Evolutionary conservation across 768 basidiomycete genomes (phyloP).

Genomic region (Tephrocybe sp.): DNA sequence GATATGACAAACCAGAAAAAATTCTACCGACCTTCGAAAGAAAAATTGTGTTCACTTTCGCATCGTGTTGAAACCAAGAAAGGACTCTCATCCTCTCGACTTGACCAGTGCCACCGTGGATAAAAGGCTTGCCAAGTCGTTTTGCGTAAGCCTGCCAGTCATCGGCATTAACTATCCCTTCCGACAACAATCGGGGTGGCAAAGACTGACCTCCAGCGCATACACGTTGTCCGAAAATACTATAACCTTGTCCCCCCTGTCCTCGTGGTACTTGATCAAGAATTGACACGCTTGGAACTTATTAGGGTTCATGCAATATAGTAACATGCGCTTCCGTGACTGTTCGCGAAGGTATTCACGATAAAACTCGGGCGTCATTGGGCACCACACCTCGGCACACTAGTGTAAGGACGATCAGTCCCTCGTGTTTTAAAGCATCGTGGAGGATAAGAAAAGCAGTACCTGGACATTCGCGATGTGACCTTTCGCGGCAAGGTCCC

Average conservation of each 20-base stretch:
- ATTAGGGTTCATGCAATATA: constrained; percentile 99
- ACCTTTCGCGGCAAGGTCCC: constrained; percentile 96
- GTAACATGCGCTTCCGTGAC: constrained; percentile 89
- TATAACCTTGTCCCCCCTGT: constrained; percentile 97
- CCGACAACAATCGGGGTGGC: not conserved
- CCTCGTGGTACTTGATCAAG: constrained; percentile 97
- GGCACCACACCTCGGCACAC: constrained; percentile 99
- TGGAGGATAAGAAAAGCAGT: constrained; percentile 11
- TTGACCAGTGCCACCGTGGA: constrained; percentile 94
- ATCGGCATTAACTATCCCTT: constrained; percentile 2
- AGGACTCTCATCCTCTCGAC: constrained; percentile 94
- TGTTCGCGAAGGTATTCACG: constrained; percentile 94
- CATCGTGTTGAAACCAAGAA: constrained; percentile 93
- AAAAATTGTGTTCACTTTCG: constrained; percentile 97
- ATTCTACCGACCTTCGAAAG: constrained; percentile 76
- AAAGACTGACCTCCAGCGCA: constrained; percentile 79
- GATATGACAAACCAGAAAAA: constrained; percentile 8
- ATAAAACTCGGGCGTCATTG: constrained; percentile 99
- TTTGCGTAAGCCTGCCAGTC: constrained; percentile 80
- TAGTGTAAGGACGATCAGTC: constrained; percentile 30
- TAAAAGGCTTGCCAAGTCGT: constrained; percentile 90
- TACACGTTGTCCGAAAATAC: constrained; percentile 99
- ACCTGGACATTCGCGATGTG: constrained; percentile 99
- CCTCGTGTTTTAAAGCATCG: not conserved
- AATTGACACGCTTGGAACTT: constrained; percentile 99